Evolutionary conservation across 768 basidiomycete genomes (phyloP).

Genomic region (Coprinopsis cinerea): DNA sequence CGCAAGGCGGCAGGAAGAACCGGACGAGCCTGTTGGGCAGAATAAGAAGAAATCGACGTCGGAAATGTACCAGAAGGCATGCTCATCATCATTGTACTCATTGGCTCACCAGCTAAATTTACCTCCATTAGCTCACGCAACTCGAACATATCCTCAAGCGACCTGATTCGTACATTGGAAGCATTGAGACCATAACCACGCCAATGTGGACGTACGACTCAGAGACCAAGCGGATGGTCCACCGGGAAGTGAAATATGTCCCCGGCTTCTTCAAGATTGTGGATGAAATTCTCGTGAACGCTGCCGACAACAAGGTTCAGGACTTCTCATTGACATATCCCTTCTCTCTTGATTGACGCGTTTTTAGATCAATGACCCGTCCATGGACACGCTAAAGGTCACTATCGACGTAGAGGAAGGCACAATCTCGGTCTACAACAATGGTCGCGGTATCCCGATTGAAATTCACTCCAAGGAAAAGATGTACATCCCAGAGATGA

Average conservation of each 20-base stretch:
- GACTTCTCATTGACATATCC: too few relatives aligned
- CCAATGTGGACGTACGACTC: conserved; percentile 92
- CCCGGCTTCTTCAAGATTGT: conserved; percentile 99
- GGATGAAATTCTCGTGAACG: conserved; percentile 98
- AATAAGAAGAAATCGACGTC: conserved; percentile 82
- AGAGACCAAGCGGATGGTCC: conserved; percentile 75
- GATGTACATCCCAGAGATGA: conserved; percentile 94
- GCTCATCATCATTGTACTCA: neutral
- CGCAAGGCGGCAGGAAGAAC: conserved; percentile 6
- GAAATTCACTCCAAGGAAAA: conserved; percentile 92
- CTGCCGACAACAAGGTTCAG: conserved; percentile 96
- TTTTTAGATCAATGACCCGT: conserved; percentile 79
- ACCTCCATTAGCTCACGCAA: conserved; percentile 68
- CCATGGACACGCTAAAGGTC: conserved; percentile 90
- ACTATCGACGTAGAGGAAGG: conserved; percentile 78
- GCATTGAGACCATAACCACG: conserved; percentile 83
- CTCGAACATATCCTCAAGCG: conserved; percentile 90
- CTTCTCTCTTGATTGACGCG: neutral
- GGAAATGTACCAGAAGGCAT: conserved; percentile 78
- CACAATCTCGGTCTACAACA: conserved; percentile 91
- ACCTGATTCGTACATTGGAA: conserved; percentile 95
- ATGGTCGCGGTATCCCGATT: conserved; percentile 93
- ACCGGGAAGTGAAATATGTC: conserved; percentile 82
- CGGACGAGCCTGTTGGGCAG: neutral
- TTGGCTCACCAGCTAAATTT: neutral